A percentile compares a stretch with the other conserved stretches of the same genome.
These are phyloP conservation scores for Ophiostoma ulmi DNA, from an alignment of 2,329 filamentous ascomycete species.

Conservation along the genomic window DNA sequence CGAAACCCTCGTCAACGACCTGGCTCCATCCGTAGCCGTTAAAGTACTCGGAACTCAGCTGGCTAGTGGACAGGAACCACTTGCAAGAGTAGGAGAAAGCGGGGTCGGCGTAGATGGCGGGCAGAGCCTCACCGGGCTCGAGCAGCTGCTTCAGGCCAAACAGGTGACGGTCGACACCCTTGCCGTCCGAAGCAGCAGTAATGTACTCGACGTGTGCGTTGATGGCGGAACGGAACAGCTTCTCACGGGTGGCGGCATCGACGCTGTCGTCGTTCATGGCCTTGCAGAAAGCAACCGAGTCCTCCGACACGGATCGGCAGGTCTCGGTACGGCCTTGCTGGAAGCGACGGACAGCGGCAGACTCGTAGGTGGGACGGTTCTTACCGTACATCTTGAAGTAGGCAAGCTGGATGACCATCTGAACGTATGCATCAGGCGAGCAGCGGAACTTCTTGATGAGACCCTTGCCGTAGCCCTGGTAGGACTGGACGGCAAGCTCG, in stretches of 20 bases:
- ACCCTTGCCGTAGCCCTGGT: constrained; percentile 96
- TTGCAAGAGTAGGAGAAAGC: constrained; percentile 76
- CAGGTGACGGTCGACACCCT: constrained; percentile 92
- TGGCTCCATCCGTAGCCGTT: constrained; percentile 99
- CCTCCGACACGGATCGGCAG: constrained; percentile 85
- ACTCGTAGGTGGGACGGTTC: constrained; percentile 96
- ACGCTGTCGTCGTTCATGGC: constrained; percentile 69
- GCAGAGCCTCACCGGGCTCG: constrained; percentile 71
- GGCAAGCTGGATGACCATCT: constrained; percentile 97
- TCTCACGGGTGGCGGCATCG: constrained; percentile 47
- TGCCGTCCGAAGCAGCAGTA: constrained; percentile 78
- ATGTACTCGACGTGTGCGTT: constrained; percentile 87
- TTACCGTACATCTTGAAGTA: constrained; percentile 99
- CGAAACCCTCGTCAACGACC: constrained; percentile 92
- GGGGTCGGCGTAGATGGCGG: constrained; percentile 79
- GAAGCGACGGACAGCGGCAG: constrained; percentile 88
- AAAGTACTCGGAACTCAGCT: constrained; percentile 94
- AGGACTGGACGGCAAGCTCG: constrained; percentile 88
- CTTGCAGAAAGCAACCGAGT: constrained; percentile 83
- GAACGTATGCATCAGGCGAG: constrained; percentile 94
- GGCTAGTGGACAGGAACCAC: constrained; percentile 85
- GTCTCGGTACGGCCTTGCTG: constrained; percentile 95
- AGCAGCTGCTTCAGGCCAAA: constrained; percentile 93
- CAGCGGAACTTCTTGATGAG: constrained; percentile 99
- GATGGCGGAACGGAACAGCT: constrained; percentile 76